These are phyloP conservation scores for Podosphaera fusca DNA, from an alignment of 2,329 filamentous ascomycete genomes.

Conservation along the genomic window DNA sequence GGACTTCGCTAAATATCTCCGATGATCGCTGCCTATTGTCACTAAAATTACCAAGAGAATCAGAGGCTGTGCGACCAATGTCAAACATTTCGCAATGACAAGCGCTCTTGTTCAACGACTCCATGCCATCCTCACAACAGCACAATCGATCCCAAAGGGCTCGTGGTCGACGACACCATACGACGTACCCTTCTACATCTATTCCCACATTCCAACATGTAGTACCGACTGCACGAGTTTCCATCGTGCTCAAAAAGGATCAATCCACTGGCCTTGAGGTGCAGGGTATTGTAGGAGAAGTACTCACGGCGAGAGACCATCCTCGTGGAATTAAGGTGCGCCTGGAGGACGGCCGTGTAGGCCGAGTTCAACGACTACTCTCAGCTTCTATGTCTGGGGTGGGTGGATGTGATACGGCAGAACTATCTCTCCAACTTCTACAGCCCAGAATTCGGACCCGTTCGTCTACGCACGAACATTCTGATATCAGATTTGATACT, in stretches of 20 bases:
- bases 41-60: too few relatives aligned
- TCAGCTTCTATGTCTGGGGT: slow-evolving; percentile 5
- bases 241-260: slow-evolving; percentile 14
- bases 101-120: too few relatives aligned
- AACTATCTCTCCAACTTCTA: not conserved
- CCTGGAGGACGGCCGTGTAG: slow-evolving; percentile 13
- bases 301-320: slow-evolving; percentile 14
- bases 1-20: too few relatives aligned
- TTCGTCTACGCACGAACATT: slow-evolving; percentile 2
- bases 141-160: too few relatives aligned
- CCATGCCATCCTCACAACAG: too few relatives aligned
- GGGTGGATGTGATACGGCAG: slow-evolving; percentile 5
- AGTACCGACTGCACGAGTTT: slow-evolving; percentile 9
- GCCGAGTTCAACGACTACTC: slow-evolving; percentile 10
- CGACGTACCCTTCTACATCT: too few relatives aligned
- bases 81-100: too few relatives aligned
- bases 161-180: too few relatives aligned
- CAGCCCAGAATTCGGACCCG: not conserved
- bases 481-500: slow-evolving; percentile 6
- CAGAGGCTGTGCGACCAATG: too few relatives aligned
- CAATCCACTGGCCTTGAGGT: slow-evolving; percentile 14
- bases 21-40: too few relatives aligned
- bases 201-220: slow-evolving; percentile 12
- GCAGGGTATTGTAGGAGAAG: slow-evolving; percentile 11
- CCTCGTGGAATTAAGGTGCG: slow-evolving; percentile 16